Conservation (phyloP, 2,329 filamentous ascomycete genomes). For the Pseudogymnoascus sp. region DNA sequence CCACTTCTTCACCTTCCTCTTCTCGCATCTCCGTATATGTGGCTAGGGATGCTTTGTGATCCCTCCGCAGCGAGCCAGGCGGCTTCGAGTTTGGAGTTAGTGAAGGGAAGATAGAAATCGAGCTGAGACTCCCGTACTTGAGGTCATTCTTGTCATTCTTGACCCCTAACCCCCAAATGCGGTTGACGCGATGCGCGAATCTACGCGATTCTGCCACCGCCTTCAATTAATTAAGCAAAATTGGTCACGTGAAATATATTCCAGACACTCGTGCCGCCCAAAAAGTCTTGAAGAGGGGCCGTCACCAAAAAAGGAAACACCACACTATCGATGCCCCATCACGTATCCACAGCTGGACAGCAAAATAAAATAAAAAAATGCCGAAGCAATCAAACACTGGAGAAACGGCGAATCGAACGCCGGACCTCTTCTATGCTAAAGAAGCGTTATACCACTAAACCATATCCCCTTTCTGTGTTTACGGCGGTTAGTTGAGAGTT, state of each 20-base stretch:
- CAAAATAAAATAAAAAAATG: background rate
- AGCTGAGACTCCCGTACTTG: too few species aligned
- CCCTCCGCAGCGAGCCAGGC: too few species aligned
- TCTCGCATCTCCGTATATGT: too few species aligned
- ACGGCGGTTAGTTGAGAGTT: too few species aligned
- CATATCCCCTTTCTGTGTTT: conserved; percentile 14
- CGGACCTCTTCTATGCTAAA: conserved; percentile 17
- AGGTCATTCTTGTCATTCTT: too few species aligned
- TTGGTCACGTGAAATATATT: background rate
- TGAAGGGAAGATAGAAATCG: too few species aligned
- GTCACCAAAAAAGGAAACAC: background rate
- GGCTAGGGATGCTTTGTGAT: too few species aligned
- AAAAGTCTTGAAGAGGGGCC: background rate
- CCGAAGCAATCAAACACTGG: background rate
- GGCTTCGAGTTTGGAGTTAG: too few species aligned
- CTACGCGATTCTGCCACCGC: conserved; percentile 9
- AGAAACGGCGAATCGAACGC: conserved; percentile 14
- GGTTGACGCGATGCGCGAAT: conserved; percentile 9
- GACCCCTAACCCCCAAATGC: background rate
- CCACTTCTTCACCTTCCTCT: too few species aligned
- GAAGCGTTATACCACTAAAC: conserved; percentile 13
- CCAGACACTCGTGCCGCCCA: background rate
- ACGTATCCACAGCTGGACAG: background rate
- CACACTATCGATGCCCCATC: too few species aligned
- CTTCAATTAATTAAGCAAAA: conserved; percentile 4